phyloP scores from a whole-genome alignment of 2,329 filamentous ascomycete genomes.

The Pseudonectria buxi region DNA sequence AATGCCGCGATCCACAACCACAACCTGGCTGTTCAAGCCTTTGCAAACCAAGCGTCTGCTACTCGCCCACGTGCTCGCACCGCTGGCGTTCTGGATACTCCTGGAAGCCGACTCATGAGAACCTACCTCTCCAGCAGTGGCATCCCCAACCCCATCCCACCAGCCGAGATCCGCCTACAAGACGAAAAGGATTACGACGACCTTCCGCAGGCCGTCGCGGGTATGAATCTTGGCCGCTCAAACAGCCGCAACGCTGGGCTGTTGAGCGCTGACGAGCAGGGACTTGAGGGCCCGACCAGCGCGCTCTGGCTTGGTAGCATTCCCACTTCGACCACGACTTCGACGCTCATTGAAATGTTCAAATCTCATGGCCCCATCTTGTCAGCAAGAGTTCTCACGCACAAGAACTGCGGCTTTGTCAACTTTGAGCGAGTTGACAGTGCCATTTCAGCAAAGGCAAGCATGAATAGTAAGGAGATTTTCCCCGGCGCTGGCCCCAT shows the following conservation, averaged over 20 bases:
- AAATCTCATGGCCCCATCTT: slow-evolving; percentile 85
- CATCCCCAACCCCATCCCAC: slow-evolving; percentile 68
- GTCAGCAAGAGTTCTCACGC: slow-evolving; percentile 86
- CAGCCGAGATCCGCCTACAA: slow-evolving; percentile 65
- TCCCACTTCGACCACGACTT: slow-evolving; percentile 91
- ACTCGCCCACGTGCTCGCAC: slow-evolving; percentile 85
- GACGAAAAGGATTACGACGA: slow-evolving; percentile 76
- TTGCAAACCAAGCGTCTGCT: slow-evolving; percentile 74
- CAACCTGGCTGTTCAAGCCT: slow-evolving; percentile 88
- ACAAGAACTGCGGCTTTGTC: slow-evolving; percentile 98
- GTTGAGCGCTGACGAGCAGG: slow-evolving; percentile 68
- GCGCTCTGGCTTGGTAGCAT: slow-evolving; percentile 97
- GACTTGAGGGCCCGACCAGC: slow-evolving; percentile 81
- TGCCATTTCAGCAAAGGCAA: slow-evolving; percentile 78
- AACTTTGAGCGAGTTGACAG: slow-evolving; percentile 93
- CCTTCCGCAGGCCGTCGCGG: slow-evolving; percentile 74
- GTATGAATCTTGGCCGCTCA: slow-evolving; percentile 64
- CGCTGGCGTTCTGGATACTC: slow-evolving; percentile 82
- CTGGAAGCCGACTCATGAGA: slow-evolving; percentile 57
- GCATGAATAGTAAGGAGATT: slow-evolving; percentile 94
- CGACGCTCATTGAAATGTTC: slow-evolving; percentile 92
- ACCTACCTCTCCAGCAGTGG: slow-evolving; percentile 66
- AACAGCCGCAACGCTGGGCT: slow-evolving; percentile 61
- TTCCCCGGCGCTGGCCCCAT: slow-evolving; percentile 95
- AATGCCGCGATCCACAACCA: slow-evolving; percentile 76